Evolutionary conservation across 768 basidiomycete genomes (phyloP).

Genomic region (Pleurotus salmoneostramineus): DNA sequence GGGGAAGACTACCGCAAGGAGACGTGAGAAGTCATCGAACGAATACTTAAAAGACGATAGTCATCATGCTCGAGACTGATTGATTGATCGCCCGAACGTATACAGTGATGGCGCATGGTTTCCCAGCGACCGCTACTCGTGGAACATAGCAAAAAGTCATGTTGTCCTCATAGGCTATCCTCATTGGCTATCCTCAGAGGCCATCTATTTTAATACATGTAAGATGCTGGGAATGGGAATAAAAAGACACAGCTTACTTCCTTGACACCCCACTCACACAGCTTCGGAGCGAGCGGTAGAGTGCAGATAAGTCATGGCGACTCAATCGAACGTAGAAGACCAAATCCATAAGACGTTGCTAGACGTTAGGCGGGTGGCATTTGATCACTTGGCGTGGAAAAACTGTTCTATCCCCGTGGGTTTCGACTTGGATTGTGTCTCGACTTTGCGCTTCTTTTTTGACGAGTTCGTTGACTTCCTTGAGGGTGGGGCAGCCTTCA

Average conservation of each 20-base stretch:
- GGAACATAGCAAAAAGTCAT: not conserved
- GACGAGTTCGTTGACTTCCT: slow-evolving; percentile 9
- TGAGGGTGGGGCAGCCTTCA: slow-evolving; percentile 11
- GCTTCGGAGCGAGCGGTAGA: not conserved
- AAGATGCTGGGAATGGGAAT: too few species aligned
- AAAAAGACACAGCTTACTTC: not conserved
- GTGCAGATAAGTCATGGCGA: not conserved
- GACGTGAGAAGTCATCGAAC: not conserved
- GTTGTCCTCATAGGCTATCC: too few species aligned
- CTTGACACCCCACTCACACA: not conserved
- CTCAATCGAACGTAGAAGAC: not conserved
- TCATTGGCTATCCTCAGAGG: too few species aligned
- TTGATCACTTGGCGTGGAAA: slow-evolving; percentile 26
- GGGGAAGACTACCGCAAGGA: not conserved
- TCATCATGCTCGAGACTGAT: not conserved
- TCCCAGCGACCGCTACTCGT: not conserved
- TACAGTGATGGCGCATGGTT: not conserved
- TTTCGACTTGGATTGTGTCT: slow-evolving; percentile 15
- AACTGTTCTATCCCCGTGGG: slow-evolving; percentile 39
- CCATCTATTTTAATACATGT: too few species aligned
- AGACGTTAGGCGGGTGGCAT: not conserved
- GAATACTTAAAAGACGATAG: not conserved
- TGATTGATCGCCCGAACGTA: slow-evolving; percentile 5
- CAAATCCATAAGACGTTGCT: not conserved
- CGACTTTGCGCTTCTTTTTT: slow-evolving; percentile 15